These are phyloP conservation scores for Cicer yamashitae DNA, from an alignment of 306 rosid species.

Conservation along the genomic window DNA sequence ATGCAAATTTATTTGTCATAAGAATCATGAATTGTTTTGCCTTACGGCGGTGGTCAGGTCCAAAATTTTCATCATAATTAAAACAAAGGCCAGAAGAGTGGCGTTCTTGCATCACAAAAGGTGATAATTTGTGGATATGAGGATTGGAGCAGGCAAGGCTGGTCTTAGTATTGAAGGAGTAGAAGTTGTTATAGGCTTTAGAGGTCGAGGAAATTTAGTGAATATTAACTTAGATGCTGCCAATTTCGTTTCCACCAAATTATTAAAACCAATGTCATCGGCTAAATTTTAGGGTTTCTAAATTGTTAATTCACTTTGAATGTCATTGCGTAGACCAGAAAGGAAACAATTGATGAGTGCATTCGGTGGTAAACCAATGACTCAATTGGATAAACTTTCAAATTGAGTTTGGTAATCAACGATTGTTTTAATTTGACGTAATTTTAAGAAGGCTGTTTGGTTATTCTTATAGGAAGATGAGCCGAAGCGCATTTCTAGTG, in stretches of 20 bases:
- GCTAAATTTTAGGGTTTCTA: not conserved
- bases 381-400: not conserved
- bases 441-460: not conserved
- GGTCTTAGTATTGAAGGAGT: too few species aligned
- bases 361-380: rapidly evolving
- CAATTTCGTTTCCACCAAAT: not conserved
- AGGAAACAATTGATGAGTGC: not conserved
- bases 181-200: too few species aligned
- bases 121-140: too few species aligned
- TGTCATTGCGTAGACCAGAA: not conserved
- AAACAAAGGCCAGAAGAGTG: too few species aligned
- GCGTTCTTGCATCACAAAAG: too few species aligned
- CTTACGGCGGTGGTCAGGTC: too few species aligned
- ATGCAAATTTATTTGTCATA: too few species aligned
- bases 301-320: not conserved
- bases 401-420: not conserved
- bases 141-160: too few species aligned
- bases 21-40: too few species aligned
- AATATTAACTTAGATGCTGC: too few species aligned
- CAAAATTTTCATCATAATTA: too few species aligned
- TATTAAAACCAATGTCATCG: not conserved
- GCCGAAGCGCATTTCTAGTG: not conserved
- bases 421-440: not conserved
- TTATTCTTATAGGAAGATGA: not conserved
- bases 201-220: too few species aligned